Conservation (phyloP, 345 rosid genomes). For the Hibiscus syriacus region DNA sequence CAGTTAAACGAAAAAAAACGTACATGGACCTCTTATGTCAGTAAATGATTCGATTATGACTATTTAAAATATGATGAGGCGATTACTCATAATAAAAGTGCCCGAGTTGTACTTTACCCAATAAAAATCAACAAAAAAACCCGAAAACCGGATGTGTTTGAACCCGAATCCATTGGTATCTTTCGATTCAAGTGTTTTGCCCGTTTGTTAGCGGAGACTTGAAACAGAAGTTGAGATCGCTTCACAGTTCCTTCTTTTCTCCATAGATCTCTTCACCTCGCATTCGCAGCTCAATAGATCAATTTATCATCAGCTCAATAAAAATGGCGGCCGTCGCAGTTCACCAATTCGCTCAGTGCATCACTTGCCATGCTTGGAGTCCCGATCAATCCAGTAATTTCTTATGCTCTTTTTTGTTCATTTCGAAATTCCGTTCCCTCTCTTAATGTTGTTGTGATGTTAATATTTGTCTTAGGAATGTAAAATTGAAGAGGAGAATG, state of each 20-base stretch:
- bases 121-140: no score
- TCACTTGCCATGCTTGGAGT: constrained; percentile 98
- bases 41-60: no score
- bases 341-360: constrained; percentile 79
- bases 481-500: not conserved
- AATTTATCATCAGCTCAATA: not conserved
- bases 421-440: not conserved
- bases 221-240: not conserved
- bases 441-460: not conserved
- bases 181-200: not conserved
- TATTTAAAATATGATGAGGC: no score
- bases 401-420: not conserved
- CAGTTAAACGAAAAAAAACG: no score
- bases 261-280: not conserved
- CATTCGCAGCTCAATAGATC: not conserved
- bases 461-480: not conserved
- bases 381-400: constrained; percentile 73
- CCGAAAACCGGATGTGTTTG: no score
- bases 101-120: no score
- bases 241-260: constrained; percentile 4
- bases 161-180: not conserved
- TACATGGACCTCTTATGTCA: no score
- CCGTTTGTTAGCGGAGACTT: constrained; percentile 2
- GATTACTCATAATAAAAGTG: no score
- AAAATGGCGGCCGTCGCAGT: constrained; percentile 68